Evolutionary conservation across 1,284 basidiomycete genomes (phyloP), one percentile per base, ranked within the genome.

Genomic region (Cerrena zonata): DNA sequence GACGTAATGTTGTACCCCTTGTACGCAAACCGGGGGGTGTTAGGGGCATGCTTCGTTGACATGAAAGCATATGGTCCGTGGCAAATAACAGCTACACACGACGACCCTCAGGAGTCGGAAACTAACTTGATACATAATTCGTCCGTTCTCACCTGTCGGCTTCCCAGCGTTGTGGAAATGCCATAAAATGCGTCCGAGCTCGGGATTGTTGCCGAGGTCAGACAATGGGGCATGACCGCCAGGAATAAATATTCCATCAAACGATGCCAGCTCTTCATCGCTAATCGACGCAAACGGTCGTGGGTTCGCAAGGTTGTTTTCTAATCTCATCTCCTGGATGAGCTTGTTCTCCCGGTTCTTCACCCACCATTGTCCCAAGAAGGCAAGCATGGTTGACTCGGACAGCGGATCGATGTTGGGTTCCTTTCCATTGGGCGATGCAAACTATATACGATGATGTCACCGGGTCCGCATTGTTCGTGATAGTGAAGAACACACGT

Each of bases 1-100:
- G 61, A 63, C 7, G 62, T 63, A 46, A 64, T 56, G 49, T 60
- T 56, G 60, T 64, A 61, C 24, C 61, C 62, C 48, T 58, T 57
- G 56, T 61, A 64, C 19, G 64, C 61, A 53, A 66, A 65, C n/a
- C 61, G 61, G 1, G 51, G 44, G 0, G 56, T 58, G 43, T 52
- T 51, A 10, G 60, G 57, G 4, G 60, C 59, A 46, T 56, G 55
- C 44, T 62, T 61, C 21, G 65, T 64, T 5, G 63, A 65, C 15
- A 64, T 57, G 11, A 65, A 53, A 7, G 61, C 63, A 49, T 59
- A 61, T 11, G 61, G 63, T 10, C 61, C 58, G 46, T 61, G 63
- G 53, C 61, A 64, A 38, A 67, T 57, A 30, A 49, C 51, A 4
- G 60, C 63, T 60, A 53, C 22, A 15, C 36, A 18, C 10, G 22